Base-by-base conservation (phyloP, 805 yeast genomes). In the Barnettozyma salicaria region DNA sequence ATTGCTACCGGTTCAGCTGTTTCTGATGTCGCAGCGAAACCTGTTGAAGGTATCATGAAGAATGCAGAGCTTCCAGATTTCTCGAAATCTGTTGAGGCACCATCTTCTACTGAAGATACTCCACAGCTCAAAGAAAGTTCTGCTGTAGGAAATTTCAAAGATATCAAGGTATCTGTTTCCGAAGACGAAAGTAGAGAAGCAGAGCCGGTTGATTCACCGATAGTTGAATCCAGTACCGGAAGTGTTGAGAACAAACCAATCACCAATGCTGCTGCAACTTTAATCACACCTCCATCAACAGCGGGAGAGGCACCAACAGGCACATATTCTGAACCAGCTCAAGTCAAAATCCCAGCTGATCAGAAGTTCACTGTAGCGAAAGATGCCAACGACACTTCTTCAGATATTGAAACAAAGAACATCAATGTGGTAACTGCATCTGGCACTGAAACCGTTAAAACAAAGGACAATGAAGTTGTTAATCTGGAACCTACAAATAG, bases 241-340 rank as follows among this genome's bases (percentile, higher is more conserved):
- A 36, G 41, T n/a, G 25, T 45, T 12, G 38, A 43, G 13, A 37
- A 41, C n/a, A 7, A 38, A 5, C 42, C 34, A 24, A 35, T 45
- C 4, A n/a, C 23, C 6, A 46, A 39, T 12, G 21, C 32, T 5
- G 22, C 32, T 32, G 28, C 42, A 20, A 16, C 40, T 14, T 30
- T 48, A 16, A 49, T 45, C 34, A 52, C 53, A 13, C 52, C 56
- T 28, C 53, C 56, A 8, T 34, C 19, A 4, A 49, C 56, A 9
- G 29, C 48, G 17, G 46, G 32, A 12, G 41, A 29, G 2, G 11
- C 13, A 7, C 18, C 22, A 28, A 22, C 22, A 8, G 30, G 34
- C 20, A 10, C 11, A 2, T 32, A 32, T 13, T 16, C 13, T 23
- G 40, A 40, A 32, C 34, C 40, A 12, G 29, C 30, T 7, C 16